A percentile compares a stretch with the other conserved stretches of the same genome.
These are phyloP conservation scores for Thielaviopsis musarum DNA, from an alignment of 2,329 filamentous ascomycete species.

Conservation along the genomic window DNA sequence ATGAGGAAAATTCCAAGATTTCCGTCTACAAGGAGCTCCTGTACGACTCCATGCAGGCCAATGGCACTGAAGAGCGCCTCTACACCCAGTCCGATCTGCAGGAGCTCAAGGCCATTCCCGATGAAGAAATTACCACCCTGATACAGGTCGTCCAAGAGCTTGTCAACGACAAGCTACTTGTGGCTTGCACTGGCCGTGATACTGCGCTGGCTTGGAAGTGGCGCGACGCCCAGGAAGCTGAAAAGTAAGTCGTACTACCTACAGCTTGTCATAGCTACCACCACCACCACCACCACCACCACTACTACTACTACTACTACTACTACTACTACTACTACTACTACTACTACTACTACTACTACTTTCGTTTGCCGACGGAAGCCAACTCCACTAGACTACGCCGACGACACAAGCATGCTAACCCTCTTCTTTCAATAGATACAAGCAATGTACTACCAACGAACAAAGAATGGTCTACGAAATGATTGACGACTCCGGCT, in stretches of 20 bases:
- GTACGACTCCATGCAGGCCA: slow-evolving; percentile 37
- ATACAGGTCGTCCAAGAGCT: slow-evolving; percentile 39
- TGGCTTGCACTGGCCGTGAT: slow-evolving; percentile 27
- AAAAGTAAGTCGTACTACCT: slow-evolving; percentile 30
- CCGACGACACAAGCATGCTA: neutral
- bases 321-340: neutral
- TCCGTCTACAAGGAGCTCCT: slow-evolving; percentile 37
- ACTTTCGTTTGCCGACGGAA: neutral
- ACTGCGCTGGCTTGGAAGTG: slow-evolving; percentile 38
- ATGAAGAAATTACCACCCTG: slow-evolving; percentile 36
- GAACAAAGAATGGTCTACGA: slow-evolving; percentile 76
- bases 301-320: neutral
- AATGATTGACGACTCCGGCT: slow-evolving; percentile 70
- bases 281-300: too few species aligned
- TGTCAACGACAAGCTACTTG: slow-evolving; percentile 43
- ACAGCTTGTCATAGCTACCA: too few species aligned
- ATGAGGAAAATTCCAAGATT: slow-evolving; percentile 23
- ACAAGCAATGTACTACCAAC: slow-evolving; percentile 44
- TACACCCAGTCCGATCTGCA: slow-evolving; percentile 44
- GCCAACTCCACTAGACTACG: neutral
- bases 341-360: neutral
- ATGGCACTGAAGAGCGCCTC: slow-evolving; percentile 28
- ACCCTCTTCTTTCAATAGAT: slow-evolving; percentile 23
- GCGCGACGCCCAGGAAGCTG: slow-evolving; percentile 41
- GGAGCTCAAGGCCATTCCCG: slow-evolving; percentile 38